A percentile compares a stretch with the other conserved stretches of the same genome.
Conservation (phyloP, 1,284 basidiomycete genomes). For the Mycosarcoma maydis region DNA sequence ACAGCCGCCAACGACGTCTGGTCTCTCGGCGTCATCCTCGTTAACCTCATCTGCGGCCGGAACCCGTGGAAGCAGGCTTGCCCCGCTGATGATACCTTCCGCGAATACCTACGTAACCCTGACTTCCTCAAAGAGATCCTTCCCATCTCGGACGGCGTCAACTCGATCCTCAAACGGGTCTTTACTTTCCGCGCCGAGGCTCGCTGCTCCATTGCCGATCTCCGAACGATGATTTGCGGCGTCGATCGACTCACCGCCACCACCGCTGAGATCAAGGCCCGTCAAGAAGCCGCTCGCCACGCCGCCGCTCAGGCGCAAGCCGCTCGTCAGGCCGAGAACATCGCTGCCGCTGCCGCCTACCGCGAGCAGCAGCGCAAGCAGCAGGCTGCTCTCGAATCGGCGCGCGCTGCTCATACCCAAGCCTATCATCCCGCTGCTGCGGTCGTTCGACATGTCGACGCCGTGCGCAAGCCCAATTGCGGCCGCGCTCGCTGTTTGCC, state of each 20-base stretch:
- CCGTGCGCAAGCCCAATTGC: conserved; percentile 33
- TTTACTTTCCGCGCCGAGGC: conserved; percentile 62
- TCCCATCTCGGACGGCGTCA: conserved; percentile 63
- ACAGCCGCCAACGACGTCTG: conserved; percentile 82
- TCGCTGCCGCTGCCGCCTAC: conserved; percentile 32
- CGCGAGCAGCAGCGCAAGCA: conserved; percentile 36
- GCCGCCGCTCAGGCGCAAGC: conserved; percentile 43
- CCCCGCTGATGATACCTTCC: conserved; percentile 77
- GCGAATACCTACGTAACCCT: conserved; percentile 62
- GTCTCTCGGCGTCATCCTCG: conserved; percentile 90
- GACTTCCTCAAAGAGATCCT: conserved; percentile 64
- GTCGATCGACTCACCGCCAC: conserved; percentile 63
- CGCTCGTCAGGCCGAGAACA: conserved; percentile 43
- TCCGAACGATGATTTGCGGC: conserved; percentile 53
- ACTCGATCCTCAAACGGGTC: conserved; percentile 62
- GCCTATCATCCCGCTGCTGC: conserved; percentile 13
- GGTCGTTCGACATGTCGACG: conserved; percentile 31
- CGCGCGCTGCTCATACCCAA: conserved; percentile 21
- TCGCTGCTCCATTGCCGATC: conserved; percentile 55
- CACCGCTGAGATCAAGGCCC: conserved; percentile 48
- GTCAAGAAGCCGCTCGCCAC: conserved; percentile 39
- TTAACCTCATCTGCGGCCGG: conserved; percentile 87
- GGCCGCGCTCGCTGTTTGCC: conserved; percentile 25
- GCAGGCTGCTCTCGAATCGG: conserved; percentile 37
- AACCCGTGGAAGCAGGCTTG: conserved; percentile 87